Percentiles rank a stretch among this genome's conserved stretches.
Evolutionary conservation across 2,329 filamentous ascomycete species (phyloP).

Genomic region (Neopestalotiopsis clavispora): DNA sequence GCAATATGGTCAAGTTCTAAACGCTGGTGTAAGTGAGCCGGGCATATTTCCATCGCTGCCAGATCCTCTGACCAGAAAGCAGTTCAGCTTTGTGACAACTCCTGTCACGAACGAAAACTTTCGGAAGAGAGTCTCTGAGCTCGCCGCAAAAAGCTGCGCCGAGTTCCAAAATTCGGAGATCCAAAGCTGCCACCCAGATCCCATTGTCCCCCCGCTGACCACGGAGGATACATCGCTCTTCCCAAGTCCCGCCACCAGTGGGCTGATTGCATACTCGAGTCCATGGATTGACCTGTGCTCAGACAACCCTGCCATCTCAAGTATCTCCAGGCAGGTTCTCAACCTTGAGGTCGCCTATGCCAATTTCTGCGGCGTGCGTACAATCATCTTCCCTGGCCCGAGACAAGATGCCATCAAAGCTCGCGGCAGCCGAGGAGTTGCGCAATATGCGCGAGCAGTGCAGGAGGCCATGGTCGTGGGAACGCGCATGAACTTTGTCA

Average conservation of each 20-base stretch:
- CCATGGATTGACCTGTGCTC: constrained; percentile 93
- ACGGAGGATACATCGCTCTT: constrained; percentile 79
- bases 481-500: constrained; percentile 77
- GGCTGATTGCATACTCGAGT: constrained; percentile 80
- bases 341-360: constrained; percentile 93
- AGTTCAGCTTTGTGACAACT: constrained; percentile 82
- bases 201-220: constrained; percentile 71
- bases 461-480: constrained; percentile 79
- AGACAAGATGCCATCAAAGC: constrained; percentile 62
- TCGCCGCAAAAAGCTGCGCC: constrained; percentile 62
- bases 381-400: constrained; percentile 82
- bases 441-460: constrained; percentile 84
- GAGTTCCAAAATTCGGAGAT: constrained; percentile 49
- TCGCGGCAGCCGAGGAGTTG: constrained; percentile 54
- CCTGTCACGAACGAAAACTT: constrained; percentile 79
- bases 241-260: constrained; percentile 70
- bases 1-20: constrained; percentile 70
- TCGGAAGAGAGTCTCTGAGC: constrained; percentile 67
- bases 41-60: not conserved
- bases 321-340: constrained; percentile 86
- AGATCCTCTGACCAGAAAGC: constrained; percentile 18
- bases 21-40: constrained; percentile 66
- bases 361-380: constrained; percentile 89
- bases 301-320: constrained; percentile 79
- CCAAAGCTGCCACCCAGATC: constrained; percentile 56